Base-by-base conservation (phyloP, 192 early-diverging fungal genomes). In the Coemansia pectinata region DNA sequence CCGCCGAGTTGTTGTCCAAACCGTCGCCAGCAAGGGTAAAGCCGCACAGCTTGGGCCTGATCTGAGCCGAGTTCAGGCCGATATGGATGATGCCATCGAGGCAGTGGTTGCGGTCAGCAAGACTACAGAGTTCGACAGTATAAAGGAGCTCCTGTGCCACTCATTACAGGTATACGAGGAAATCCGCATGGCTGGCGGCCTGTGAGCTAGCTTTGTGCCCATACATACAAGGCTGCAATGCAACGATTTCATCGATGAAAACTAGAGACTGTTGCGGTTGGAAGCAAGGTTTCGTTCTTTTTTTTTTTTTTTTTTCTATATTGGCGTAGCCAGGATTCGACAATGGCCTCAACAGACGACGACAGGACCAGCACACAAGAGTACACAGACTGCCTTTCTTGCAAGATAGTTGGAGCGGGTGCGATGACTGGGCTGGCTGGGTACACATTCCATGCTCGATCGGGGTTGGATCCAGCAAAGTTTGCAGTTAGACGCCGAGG, bases 81-180 rank as follows among this genome's bases (percentile, higher is more conserved):
- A 82, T 23, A 63, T 73, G 39, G 69, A 73, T 5, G 80, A 82
- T 63, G 75, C 75, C 48, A 45, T 77, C 21, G 63, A 52, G 45
- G 59, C 80, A 15, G 61, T 73, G 1, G 61, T 68, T 15, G 53
- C 67, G 3, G 65, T 82, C 19, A 34, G 64, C 23, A 44, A 60
- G 48, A 76, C 66, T 2, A 34, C 59, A 4, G 69, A 77, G 62
- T 82, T 82, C 42, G 68, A 47, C 3, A 74, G 71, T 39, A 77
- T 82, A 61, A 74, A 69, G 25, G 80, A 82, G 27, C 72, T 82
- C 3, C 69, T 82, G 47, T 74, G 80, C 66, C 80, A 71, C 58
- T 77, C 80, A 40, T 53, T 82, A 10, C 80, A 77, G 69, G 74
- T 82, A 3, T 73, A 74, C 38, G 80, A 82, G 50, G 69, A 70